Base-by-base conservation (phyloP, 352 stramenopile species). In the Phytophthora europaea region DNA sequence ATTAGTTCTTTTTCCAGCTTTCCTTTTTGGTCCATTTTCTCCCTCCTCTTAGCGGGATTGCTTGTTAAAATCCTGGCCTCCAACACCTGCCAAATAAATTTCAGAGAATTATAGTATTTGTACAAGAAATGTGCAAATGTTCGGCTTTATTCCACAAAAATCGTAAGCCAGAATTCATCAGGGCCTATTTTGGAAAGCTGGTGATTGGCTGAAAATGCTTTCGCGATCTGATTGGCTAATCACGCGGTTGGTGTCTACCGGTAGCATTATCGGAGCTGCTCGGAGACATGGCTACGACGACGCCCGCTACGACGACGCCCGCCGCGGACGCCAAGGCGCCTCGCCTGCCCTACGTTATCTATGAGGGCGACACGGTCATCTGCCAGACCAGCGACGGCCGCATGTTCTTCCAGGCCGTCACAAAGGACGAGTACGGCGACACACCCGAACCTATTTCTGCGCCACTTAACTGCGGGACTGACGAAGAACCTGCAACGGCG, bases 361-460 rank as follows among this genome's bases (percentile, higher is more conserved):
- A 94, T 76, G 89, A 95, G 53, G 88, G 88, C 64, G 89, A 96
- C 75, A 95, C 89, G 1, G 88, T 96, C 20, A 94, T 96, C 70
- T 96, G 89, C 67, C 82, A 96, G 73, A 95, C 88, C 9, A 95
- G 88, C 62, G 89, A 96, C 34, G 88, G 85, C 9, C 85, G 89
- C 36, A 88, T 94, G 76, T 96, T 96, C 80, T 96, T 96, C 73
- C 87, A 94, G 72, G 71, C 80, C 55, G 78, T 93, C 71, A 83
- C 82, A 26, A 86, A 84, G 67, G 85, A 91, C 75, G 84, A 90
- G 88, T 94, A 61, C 54, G 85, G 13, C 36, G 15, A 1, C 65
- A 33, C n/a, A 45, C 13, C 53, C 43, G 6, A 12, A 26, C 38
- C n/a, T 20, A 7, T 45, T 54, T 57, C 18, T 31, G 26, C 26